Evolutionary conservation across 306 rosid species (phyloP), one percentile per base, ranked within the genome.

Genomic region (Cucurbita ficifolia): DNA sequence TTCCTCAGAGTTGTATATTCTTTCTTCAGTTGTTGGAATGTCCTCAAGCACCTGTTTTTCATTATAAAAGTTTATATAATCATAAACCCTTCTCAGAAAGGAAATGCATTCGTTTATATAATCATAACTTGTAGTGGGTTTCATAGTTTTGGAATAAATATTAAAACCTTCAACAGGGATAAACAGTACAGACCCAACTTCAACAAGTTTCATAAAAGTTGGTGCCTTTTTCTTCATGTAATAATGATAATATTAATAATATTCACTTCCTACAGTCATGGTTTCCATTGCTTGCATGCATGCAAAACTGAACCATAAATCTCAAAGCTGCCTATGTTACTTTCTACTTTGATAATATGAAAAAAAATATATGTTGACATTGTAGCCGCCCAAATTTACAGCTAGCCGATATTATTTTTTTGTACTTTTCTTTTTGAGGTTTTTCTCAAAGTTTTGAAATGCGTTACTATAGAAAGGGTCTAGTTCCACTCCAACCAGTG

Each of bases 21-120:
- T 77, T 68, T 90, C 88, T 92, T 90, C 82, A 90, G 43, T 74
- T 81, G 96, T 81, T 87, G 96, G 81, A 92, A 88, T 54, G 88
- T 81, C 84, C 81, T 92, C 83, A 56, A 81, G 81, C 96, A 92
- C 79, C 96, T 92, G 86, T 74, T 69, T 69, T 60, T 80, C 73
- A 75, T 77, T 67, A 55, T 51, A 65, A 24, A 46, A 36, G 4
- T 71, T n/a, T 13, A 83, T 1, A 29, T 33, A 13, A 52, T 22
- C 46, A n/a, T 74, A 48, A 13, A 46, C 59, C 24, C 36, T 6
- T 2, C n/a, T 17, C 38, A 22, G 5, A 24, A 70, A 29, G 10
- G 33, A 24, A 16, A 51, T 18, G 33, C 33, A 14, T 49, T 13
- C 18, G 10, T 35, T 49, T 13, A 83, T 1, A 29, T 33, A 13